Conservation (phyloP, 176 grass and related monocot genomes). For the Oryza punctata region DNA sequence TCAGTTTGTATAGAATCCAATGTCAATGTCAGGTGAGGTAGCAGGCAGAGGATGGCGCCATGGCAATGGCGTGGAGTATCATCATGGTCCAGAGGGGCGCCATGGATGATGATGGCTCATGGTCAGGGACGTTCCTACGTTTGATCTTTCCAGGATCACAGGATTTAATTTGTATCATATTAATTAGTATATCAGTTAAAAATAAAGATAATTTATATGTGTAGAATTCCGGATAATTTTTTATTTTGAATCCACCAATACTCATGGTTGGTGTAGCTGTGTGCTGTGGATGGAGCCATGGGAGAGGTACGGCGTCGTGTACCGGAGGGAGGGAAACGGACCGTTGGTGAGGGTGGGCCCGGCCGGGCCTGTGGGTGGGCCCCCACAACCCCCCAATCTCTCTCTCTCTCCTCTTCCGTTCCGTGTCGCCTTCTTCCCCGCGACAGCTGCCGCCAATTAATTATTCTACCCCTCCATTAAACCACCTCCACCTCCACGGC, state of each 20-base stretch:
- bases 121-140: too few relatives aligned
- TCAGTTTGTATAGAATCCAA: background rate
- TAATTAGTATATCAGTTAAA: too few relatives aligned
- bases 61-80: background rate
- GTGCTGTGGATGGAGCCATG: background rate
- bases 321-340: conserved; percentile 32
- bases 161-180: too few relatives aligned
- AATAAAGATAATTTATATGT: too few relatives aligned
- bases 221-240: too few relatives aligned
- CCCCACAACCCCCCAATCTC: background rate
- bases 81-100: background rate
- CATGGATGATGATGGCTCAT: background rate
- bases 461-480: conserved; percentile 55
- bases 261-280: background rate
- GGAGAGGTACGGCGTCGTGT: conserved; percentile 23
- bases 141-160: too few relatives aligned
- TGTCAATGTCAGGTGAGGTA: background rate
- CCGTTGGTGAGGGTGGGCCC: conserved; percentile 21
- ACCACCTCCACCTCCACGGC: conserved; percentile 36
- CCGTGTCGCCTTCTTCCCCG: conserved; percentile 49
- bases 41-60: background rate
- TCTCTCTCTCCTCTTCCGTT: conserved; percentile 5
- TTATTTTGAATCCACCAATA: too few relatives aligned
- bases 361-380: background rate
- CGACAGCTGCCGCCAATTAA: conserved; percentile 66